These are phyloP conservation scores for Diaporthe helianthi DNA, from an alignment of 2,329 filamentous ascomycete species.

Conservation along the genomic window DNA sequence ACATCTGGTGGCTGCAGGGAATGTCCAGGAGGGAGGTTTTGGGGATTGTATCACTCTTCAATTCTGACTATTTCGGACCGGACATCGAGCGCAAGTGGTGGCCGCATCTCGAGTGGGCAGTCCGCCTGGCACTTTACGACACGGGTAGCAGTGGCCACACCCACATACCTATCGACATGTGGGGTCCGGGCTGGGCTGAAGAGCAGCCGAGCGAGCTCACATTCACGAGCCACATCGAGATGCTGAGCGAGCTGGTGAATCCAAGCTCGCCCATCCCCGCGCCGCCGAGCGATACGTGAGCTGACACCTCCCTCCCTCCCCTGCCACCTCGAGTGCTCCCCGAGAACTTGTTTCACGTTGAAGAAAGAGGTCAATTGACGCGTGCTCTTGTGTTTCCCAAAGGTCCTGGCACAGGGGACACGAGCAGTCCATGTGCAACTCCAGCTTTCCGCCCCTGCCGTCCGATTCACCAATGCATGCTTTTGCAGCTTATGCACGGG, in stretches of 20 bases:
- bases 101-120: slow-evolving; percentile 67
- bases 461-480: slow-evolving; percentile 23
- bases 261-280: slow-evolving; percentile 19
- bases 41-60: slow-evolving; percentile 66
- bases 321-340: neutral
- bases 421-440: neutral
- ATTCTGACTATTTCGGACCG: slow-evolving; percentile 56
- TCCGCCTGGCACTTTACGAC: slow-evolving; percentile 65
- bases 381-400: slow-evolving; percentile 22
- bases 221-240: slow-evolving; percentile 54
- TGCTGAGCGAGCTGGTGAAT: slow-evolving; percentile 50
- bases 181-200: slow-evolving; percentile 59
- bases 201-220: slow-evolving; percentile 41
- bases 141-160: slow-evolving; percentile 51
- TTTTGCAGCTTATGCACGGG: slow-evolving; percentile 24
- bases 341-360: neutral
- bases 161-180: slow-evolving; percentile 62
- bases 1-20: slow-evolving; percentile 74
- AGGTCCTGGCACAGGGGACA: slow-evolving; percentile 19
- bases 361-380: slow-evolving; percentile 25
- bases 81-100: slow-evolving; percentile 58
- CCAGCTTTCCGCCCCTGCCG: slow-evolving; percentile 1
- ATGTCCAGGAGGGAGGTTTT: slow-evolving; percentile 71
- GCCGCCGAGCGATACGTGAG: slow-evolving; percentile 31
- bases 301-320: slow-evolving; percentile 10